Evolutionary conservation across 495 filamentous ascomycete species (phyloP).

Genomic region (Chaetomium tenue): DNA sequence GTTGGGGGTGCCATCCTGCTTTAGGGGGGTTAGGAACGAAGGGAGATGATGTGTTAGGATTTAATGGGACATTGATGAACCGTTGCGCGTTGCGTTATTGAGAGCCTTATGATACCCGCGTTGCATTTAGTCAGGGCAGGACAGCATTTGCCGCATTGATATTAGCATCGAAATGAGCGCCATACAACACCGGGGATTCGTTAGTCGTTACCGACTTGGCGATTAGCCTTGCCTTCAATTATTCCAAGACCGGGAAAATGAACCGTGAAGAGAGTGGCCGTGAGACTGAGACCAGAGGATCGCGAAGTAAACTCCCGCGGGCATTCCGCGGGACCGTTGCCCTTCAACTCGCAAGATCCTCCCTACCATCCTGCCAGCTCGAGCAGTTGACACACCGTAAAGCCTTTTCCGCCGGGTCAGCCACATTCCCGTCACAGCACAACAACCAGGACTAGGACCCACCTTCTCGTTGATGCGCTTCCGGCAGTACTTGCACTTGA

Average conservation of each 20-base stretch:
- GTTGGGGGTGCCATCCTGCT: constrained; percentile 31
- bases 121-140: not conserved
- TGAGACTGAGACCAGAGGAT: too few relatives aligned
- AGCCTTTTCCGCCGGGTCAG: constrained; percentile 44
- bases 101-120: constrained; percentile 1
- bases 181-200: constrained; percentile 47
- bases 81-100: not conserved
- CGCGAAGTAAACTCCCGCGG: too few relatives aligned
- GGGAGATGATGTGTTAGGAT: not conserved
- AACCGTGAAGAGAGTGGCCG: too few relatives aligned
- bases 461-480: constrained; percentile 67
- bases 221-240: too few relatives aligned
- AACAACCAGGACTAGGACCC: constrained; percentile 15
- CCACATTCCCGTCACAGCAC: too few relatives aligned
- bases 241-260: too few relatives aligned
- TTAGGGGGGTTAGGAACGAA: constrained; percentile 15
- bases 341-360: constrained; percentile 43
- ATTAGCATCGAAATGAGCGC: constrained; percentile 14
- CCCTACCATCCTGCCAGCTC: constrained; percentile 75
- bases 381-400: constrained; percentile 68
- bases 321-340: not conserved
- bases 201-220: constrained; percentile 27
- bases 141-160: not conserved
- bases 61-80: not conserved
- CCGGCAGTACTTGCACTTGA: constrained; percentile 70